These are phyloP conservation scores for Medicago arabica DNA, from an alignment of 306 rosid genomes.

Conservation along the genomic window DNA sequence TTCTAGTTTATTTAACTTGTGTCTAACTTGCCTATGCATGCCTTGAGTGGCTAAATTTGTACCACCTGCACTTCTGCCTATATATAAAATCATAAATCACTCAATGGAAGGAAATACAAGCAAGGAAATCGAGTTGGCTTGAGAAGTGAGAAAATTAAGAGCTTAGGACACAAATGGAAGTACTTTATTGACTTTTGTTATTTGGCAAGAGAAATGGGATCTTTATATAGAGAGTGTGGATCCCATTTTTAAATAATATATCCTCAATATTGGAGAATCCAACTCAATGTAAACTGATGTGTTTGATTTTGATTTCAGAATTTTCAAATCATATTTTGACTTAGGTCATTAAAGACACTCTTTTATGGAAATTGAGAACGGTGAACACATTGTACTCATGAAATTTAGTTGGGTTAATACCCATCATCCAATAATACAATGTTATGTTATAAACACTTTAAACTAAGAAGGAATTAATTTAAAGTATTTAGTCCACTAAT, in stretches of 20 bases:
- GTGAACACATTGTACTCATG: too few species aligned
- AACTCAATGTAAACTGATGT: too few species aligned
- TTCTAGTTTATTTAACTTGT: too few species aligned
- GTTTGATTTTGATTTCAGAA: neutral
- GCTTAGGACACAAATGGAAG: neutral
- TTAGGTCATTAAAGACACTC: neutral
- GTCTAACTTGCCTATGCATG: too few species aligned
- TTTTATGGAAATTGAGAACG: neutral
- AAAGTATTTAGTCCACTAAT: too few species aligned
- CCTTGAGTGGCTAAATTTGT: too few species aligned
- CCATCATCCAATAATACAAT: too few species aligned
- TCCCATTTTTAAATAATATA: slow-evolving; percentile 41
- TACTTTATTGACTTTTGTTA: neutral
- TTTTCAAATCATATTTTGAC: neutral
- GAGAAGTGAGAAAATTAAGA: slow-evolving; percentile 27
- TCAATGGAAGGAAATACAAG: neutral
- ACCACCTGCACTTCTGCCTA: too few species aligned
- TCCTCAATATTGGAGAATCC: slow-evolving; percentile 37
- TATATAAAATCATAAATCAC: too few species aligned
- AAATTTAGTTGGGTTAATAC: too few species aligned
- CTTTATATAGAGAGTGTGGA: slow-evolving; percentile 20
- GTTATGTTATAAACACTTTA: too few species aligned
- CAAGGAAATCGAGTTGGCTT: neutral
- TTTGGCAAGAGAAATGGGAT: neutral
- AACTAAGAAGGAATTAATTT: too few species aligned